Evolutionary conservation across 441 rosid species (phyloP), one percentile per base, ranked within the genome.

Genomic region (Breynia disticha): DNA sequence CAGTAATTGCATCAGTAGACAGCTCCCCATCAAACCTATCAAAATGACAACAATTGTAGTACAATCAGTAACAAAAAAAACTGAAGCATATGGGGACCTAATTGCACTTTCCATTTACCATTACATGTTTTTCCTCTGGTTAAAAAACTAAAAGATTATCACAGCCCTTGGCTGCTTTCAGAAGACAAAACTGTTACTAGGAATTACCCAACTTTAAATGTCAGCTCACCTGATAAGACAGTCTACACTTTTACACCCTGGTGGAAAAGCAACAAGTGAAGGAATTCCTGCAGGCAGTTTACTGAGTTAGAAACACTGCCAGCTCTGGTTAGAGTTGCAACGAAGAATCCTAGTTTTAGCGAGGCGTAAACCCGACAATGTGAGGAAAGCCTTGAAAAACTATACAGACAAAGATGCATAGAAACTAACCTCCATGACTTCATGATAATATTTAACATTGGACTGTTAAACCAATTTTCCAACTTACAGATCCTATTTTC

Each of bases 21-120:
- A 81, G 75, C 60, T 80, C 90, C 64, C 88, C 96, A 57, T 78
- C 86, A 78, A 79, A 84, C 84, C 99, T 93, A 62, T 62, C 53
- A 69, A 21, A 56, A 55, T 60, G 19, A 17, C 19, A 28, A 52
- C 55, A 42, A 50, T 32, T 61, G 51, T 44, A 61, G 37, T 28
- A 37, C 20, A 20, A 38, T 54, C 22, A 20, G 46, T 37, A 52
- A 55, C 20, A 45, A 56, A 57, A 49, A 44, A 42, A 46, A 50
- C 8, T 28, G 35, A 24, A 24, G 32, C 32, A 24, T 28, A 28
- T 28, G 3, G 5, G 35, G 35, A 5, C 1, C 1, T 28, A 28
- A 28, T 28, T 28, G 35, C 35, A 2, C 35, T 28, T 28, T 5
- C 35, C 35, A 28, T 28, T 28, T 28, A 2, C 35, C 35, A 28